Conservation (phyloP, 495 filamentous ascomycete species). For the Penicillium subrubescens region DNA sequence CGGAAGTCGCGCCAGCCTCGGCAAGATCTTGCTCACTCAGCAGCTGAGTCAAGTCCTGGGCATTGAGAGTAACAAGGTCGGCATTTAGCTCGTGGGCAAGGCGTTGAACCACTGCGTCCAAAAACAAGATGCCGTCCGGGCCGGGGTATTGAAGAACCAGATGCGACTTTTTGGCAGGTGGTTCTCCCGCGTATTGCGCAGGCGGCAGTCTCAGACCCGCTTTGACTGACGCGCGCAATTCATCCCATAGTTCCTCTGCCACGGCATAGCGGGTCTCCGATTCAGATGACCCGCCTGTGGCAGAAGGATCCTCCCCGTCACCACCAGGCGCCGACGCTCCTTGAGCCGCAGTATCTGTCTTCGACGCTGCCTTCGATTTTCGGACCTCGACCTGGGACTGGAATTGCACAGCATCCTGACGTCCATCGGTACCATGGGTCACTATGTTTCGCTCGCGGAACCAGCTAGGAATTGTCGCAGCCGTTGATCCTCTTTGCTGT, state of each 20-base stretch:
- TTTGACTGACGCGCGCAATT: constrained; percentile 43
- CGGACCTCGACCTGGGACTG: constrained; percentile 35
- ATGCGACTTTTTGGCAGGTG: constrained; percentile 61
- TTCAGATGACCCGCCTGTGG: constrained; percentile 12
- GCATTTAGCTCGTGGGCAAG: constrained; percentile 63
- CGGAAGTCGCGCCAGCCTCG: constrained; percentile 38
- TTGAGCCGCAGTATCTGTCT: constrained; percentile 8
- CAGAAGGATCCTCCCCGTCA: constrained; percentile 24
- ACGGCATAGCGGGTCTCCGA: constrained; percentile 39
- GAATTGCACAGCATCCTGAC: not conserved
- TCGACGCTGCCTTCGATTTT: constrained; percentile 14
- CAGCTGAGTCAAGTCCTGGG: constrained; percentile 79
- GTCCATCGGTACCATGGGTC: constrained; percentile 15
- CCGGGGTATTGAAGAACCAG: constrained; percentile 67
- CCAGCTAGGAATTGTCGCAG: constrained; percentile 41
- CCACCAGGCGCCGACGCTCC: constrained; percentile 24
- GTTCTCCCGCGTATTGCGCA: constrained; percentile 46
- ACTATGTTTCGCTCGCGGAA: constrained; percentile 42
- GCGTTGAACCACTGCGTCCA: constrained; percentile 59
- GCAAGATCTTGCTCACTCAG: constrained; percentile 68
- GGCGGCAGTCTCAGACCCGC: constrained; percentile 45
- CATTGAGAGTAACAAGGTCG: constrained; percentile 77
- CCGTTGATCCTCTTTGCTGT: constrained; percentile 20
- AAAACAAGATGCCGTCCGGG: constrained; percentile 54
- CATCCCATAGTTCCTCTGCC: constrained; percentile 41